Percentiles rank a stretch among this genome's conserved stretches.
phyloP scores from a whole-genome alignment of 1,284 basidiomycete species.

The Tausonia pullulans region DNA sequence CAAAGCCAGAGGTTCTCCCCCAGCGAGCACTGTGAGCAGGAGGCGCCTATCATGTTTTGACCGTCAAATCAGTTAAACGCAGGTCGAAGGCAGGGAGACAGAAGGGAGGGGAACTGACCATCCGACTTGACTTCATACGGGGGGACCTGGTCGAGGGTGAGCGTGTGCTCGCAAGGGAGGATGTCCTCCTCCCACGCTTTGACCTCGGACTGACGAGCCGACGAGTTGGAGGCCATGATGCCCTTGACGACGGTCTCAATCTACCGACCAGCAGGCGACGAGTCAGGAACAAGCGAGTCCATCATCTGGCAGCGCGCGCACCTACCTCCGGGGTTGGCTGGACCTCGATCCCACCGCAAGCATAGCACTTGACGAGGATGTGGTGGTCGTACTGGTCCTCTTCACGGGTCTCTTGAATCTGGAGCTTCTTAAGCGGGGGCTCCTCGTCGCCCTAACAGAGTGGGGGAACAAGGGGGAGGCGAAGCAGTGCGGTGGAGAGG shows the following conservation, averaged over 20 bases:
- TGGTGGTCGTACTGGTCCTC: slow-evolving; percentile 73
- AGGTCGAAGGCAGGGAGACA: background rate
- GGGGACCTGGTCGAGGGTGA: slow-evolving; percentile 58
- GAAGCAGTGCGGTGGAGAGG: too few species aligned
- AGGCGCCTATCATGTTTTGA: slow-evolving; percentile 2
- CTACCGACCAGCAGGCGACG: slow-evolving; percentile 26
- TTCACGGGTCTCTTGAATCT: slow-evolving; percentile 72
- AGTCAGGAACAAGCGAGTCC: background rate
- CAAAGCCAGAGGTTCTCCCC: slow-evolving; percentile 92
- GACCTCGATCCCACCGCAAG: slow-evolving; percentile 52
- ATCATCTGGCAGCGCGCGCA: slow-evolving; percentile 19
- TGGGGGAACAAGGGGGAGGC: background rate
- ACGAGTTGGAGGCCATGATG: slow-evolving; percentile 72
- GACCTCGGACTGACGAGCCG: slow-evolving; percentile 83
- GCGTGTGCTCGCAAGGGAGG: slow-evolving; percentile 71
- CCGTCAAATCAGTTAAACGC: background rate
- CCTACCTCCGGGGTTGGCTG: slow-evolving; percentile 35
- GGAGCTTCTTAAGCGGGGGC: slow-evolving; percentile 81
- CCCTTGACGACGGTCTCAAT: slow-evolving; percentile 51
- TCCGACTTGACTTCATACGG: slow-evolving; percentile 44
- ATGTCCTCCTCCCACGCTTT: slow-evolving; percentile 98
- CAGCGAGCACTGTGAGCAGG: slow-evolving; percentile 62
- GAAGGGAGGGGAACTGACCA: slow-evolving; percentile 30
- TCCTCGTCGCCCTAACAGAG: slow-evolving; percentile 46
- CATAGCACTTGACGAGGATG: slow-evolving; percentile 64